Conservation (phyloP, 441 rosid species). For the Flueggea neowawraea region DNA sequence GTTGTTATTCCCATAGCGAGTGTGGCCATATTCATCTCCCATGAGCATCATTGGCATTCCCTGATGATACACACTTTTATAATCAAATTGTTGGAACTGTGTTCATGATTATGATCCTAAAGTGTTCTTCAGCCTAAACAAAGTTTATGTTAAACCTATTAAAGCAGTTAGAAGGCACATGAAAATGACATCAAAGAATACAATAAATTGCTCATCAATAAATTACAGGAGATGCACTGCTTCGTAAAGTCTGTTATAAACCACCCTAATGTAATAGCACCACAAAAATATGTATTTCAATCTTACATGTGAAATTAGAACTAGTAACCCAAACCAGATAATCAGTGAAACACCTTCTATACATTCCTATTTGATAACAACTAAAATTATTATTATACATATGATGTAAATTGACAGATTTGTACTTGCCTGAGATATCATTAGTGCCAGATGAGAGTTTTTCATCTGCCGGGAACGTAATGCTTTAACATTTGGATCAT, state of each 20-base stretch:
- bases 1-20: constrained; percentile 92
- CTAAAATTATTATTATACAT: neutral
- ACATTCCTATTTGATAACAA: neutral
- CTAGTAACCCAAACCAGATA: too few relatives aligned
- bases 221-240: too few relatives aligned
- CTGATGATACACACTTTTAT: constrained; percentile 33
- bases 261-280: too few relatives aligned
- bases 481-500: constrained; percentile 52
- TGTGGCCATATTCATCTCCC: constrained; percentile 97
- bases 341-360: constrained; percentile 4
- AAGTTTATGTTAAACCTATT: too few relatives aligned
- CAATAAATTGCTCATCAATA: too few relatives aligned
- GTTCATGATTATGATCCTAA: constrained; percentile 2
- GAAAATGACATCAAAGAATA: too few relatives aligned
- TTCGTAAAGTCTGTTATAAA: too few relatives aligned
- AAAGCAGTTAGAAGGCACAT: too few relatives aligned
- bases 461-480: constrained; percentile 86
- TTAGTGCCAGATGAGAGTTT: constrained; percentile 87
- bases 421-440: constrained; percentile 75
- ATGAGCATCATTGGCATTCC: constrained; percentile 96
- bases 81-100: constrained; percentile 1
- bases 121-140: neutral
- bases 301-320: too few relatives aligned
- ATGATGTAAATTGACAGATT: neutral
- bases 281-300: too few relatives aligned